Evolutionary conservation across 164 flowering plant genomes (phyloP).

Genomic region (Dillenia suffruticosa): DNA sequence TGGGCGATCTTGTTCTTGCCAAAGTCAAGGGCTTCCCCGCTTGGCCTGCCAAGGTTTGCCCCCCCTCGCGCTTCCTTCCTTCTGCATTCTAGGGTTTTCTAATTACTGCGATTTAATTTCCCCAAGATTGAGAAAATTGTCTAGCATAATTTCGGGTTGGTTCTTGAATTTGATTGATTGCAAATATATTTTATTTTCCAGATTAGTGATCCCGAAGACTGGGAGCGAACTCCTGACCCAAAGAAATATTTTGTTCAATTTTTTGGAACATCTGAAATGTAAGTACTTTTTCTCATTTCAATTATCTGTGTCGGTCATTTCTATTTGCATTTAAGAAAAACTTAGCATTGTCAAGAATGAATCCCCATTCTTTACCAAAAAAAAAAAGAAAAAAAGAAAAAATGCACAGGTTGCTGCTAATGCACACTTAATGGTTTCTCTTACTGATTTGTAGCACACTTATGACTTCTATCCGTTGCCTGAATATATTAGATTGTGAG

Average conservation of each 20-base stretch:
- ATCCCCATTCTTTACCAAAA: too few species aligned
- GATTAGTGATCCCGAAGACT: slow-evolving; percentile 90
- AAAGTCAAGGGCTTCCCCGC: slow-evolving; percentile 94
- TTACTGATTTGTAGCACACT: too few species aligned
- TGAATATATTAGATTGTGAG: too few species aligned
- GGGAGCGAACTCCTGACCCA: slow-evolving; percentile 75
- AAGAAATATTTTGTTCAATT: slow-evolving; percentile 87
- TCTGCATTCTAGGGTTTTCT: background rate
- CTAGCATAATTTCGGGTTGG: background rate
- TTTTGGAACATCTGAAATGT: slow-evolving; percentile 95
- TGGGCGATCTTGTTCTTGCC: slow-evolving; percentile 99
- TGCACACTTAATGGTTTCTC: too few species aligned
- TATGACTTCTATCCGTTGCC: too few species aligned
- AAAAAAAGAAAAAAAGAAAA: too few species aligned
- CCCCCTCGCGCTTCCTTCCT: background rate
- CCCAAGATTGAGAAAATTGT: background rate
- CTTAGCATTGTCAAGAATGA: slow-evolving; percentile 2
- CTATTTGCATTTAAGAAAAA: background rate
- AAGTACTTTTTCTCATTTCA: slow-evolving; percentile 20
- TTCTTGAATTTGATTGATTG: background rate
- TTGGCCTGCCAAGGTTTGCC: slow-evolving; percentile 94
- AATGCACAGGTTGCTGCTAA: too few species aligned
- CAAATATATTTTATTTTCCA: slow-evolving; percentile 28
- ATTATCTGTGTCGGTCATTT: too few species aligned
- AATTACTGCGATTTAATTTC: background rate